Evolutionary conservation across 305 asterid genomes (phyloP).

Genomic region (Fraxinus latifolia): DNA sequence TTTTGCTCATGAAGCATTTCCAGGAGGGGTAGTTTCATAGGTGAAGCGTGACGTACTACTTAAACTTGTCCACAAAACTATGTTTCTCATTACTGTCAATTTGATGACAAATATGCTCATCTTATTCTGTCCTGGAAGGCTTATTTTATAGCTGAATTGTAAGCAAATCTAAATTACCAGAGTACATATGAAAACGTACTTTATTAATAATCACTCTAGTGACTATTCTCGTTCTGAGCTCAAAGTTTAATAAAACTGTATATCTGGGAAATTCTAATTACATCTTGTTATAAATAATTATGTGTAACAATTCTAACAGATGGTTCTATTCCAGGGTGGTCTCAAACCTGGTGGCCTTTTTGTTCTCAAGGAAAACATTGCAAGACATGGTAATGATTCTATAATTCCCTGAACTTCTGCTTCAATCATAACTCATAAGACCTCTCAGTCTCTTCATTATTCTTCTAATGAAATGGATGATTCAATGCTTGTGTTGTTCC

Average conservation of each 20-base stretch:
- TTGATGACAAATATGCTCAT: not conserved
- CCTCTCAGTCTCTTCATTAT: not conserved
- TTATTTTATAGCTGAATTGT: not conserved
- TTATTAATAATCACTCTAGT: not conserved
- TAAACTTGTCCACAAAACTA: not conserved
- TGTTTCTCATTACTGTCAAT: not conserved
- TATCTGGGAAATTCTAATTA: not conserved
- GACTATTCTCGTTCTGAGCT: not conserved
- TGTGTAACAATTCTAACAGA: not conserved
- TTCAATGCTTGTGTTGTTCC: not conserved
- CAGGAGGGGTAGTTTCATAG: not conserved
- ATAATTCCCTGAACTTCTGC: slow-evolving; percentile 5
- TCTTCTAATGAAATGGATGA: not conserved
- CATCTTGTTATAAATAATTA: slow-evolving; percentile 1
- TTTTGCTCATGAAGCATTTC: not conserved
- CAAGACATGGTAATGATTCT: slow-evolving; percentile 58
- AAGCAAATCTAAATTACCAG: not conserved
- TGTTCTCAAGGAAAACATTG: slow-evolving; percentile 83
- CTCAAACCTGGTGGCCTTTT: slow-evolving; percentile 85
- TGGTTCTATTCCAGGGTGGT: slow-evolving; percentile 54
- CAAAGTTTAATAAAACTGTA: not conserved
- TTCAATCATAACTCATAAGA: not conserved
- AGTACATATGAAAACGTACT: not conserved
- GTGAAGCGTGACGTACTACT: not conserved
- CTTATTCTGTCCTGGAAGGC: not conserved